A percentile compares a stretch with the other conserved stretches of the same genome.
Conservation (phyloP, 257 asterid genomes). For the Solanum chiquidenum region DNA sequence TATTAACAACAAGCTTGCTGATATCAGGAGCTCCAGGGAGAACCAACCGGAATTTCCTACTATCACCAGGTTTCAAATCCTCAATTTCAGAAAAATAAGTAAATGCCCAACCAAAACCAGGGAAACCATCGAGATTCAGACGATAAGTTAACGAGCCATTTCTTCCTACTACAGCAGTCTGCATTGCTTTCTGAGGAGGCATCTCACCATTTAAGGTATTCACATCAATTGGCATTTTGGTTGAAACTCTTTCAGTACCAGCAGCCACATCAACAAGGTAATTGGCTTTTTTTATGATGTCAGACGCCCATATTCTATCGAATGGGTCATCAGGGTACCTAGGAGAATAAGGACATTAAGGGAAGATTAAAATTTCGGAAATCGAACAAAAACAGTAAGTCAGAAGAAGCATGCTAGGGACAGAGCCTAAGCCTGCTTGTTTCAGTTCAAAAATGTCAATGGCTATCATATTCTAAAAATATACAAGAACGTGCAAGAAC, state of each 20-base stretch:
- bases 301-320: constrained; percentile 92
- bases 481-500: neutral
- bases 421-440: neutral
- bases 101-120: constrained; percentile 90
- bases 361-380: neutral
- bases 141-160: constrained; percentile 85
- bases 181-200: constrained; percentile 95
- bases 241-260: constrained; percentile 78
- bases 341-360: neutral
- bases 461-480: neutral
- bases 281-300: constrained; percentile 68
- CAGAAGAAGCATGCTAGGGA: neutral
- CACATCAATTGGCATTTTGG: constrained; percentile 61
- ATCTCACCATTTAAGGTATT: constrained; percentile 29
- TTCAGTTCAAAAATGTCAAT: neutral
- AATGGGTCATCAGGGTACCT: constrained; percentile 97
- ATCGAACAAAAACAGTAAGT: neutral
- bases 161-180: constrained; percentile 98
- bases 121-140: constrained; percentile 90
- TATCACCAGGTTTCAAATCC: constrained; percentile 46
- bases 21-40: constrained; percentile 68
- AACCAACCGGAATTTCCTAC: constrained; percentile 64
- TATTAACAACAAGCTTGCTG: constrained; percentile 72
- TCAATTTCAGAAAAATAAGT: constrained; percentile 88
- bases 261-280: constrained; percentile 94